Conservation (phyloP, 2,329 filamentous ascomycete species). For the Purpureocillium lavendulum region DNA sequence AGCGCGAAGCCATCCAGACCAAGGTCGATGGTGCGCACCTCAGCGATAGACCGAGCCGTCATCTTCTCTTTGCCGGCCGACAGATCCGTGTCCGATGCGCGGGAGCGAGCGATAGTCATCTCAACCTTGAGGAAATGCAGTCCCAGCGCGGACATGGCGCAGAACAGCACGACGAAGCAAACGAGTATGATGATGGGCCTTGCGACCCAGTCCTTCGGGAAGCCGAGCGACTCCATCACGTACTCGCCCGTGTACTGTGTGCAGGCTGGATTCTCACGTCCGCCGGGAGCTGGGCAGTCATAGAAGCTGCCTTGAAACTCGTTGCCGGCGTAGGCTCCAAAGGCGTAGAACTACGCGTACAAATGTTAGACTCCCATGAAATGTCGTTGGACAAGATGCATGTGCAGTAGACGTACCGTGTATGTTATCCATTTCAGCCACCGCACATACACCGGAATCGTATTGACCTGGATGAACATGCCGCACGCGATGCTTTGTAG, state of each 20-base stretch:
- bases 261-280: slow-evolving; percentile 56
- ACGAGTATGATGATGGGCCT: slow-evolving; percentile 56
- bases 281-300: slow-evolving; percentile 57
- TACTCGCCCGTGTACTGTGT: slow-evolving; percentile 60
- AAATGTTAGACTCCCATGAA: slow-evolving; percentile 14
- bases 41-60: slow-evolving; percentile 38
- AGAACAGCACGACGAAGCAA: slow-evolving; percentile 56
- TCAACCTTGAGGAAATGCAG: slow-evolving; percentile 58
- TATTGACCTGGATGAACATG: slow-evolving; percentile 66
- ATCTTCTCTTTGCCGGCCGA: slow-evolving; percentile 67
- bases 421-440: slow-evolving; percentile 59
- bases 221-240: slow-evolving; percentile 60
- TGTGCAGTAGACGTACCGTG: slow-evolving; percentile 4
- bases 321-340: slow-evolving; percentile 63
- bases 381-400: too few relatives aligned
- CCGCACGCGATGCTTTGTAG: slow-evolving; percentile 68
- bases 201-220: slow-evolving; percentile 59
- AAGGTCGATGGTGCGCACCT: slow-evolving; percentile 55
- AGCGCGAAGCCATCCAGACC: slow-evolving; percentile 56
- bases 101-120: slow-evolving; percentile 60
- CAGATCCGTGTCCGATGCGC: slow-evolving; percentile 49
- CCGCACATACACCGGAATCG: slow-evolving; percentile 68
- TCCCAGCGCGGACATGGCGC: slow-evolving; percentile 50
- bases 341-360: slow-evolving; percentile 57
- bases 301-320: slow-evolving; percentile 68